A percentile compares a stretch with the other conserved stretches of the same genome.
Evolutionary conservation across 345 rosid genomes (phyloP).

Genomic region (Rhodamnia rubescens): DNA sequence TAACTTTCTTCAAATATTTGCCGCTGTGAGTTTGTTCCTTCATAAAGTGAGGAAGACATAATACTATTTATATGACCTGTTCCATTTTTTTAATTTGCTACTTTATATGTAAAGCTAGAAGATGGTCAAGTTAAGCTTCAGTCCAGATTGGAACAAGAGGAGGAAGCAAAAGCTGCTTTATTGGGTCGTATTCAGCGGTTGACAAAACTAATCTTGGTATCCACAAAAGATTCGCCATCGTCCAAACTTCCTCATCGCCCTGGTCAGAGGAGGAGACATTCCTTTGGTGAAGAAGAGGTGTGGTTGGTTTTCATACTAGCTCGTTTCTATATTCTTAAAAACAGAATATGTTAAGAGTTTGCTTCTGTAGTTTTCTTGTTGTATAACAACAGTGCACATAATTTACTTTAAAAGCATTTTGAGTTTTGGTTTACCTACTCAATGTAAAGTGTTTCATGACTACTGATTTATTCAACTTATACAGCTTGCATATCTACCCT

Average conservation of each 20-base stretch:
- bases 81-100: neutral
- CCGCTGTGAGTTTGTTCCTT: neutral
- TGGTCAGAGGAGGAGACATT: conserved; percentile 91
- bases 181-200: conserved; percentile 88
- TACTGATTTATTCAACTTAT: neutral
- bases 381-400: neutral
- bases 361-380: neutral
- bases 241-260: conserved; percentile 56
- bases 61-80: neutral
- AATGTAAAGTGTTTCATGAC: neutral
- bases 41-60: neutral
- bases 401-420: neutral
- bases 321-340: neutral
- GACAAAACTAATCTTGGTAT: conserved; percentile 93
- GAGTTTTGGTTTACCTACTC: neutral
- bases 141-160: conserved; percentile 94
- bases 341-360: neutral
- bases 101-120: conserved; percentile 55
- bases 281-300: conserved; percentile 99
- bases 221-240: conserved; percentile 75
- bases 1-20: neutral
- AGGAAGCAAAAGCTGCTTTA: conserved; percentile 98
- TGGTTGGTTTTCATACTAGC: neutral
- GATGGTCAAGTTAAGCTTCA: conserved; percentile 96
- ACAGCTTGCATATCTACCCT: conserved; percentile 97